Conservation (phyloP, 202 grass and related monocot species). For the Bolboschoenoplectus hybrid region DNA sequence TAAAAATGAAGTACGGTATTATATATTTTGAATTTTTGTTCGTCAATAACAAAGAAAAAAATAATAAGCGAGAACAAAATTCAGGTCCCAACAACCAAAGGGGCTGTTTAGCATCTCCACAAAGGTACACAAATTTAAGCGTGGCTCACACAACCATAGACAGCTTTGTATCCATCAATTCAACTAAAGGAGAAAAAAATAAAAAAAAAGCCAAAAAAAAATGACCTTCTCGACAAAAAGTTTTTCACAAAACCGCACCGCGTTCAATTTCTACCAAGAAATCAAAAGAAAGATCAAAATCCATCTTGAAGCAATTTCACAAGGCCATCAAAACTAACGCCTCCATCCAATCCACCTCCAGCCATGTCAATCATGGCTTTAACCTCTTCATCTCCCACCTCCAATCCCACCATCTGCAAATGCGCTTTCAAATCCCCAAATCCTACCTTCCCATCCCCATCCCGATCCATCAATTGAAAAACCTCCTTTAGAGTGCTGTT, state of each 20-base stretch:
- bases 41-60: neutral
- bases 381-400: conserved; percentile 68
- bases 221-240: conserved; percentile 26
- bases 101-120: neutral
- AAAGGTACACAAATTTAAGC: too few relatives aligned
- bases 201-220: neutral
- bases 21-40: neutral
- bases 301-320: conserved; percentile 58
- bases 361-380: conserved; percentile 67
- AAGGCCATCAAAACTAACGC: conserved; percentile 66
- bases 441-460: conserved; percentile 92
- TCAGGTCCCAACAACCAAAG: neutral
- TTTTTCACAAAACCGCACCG: neutral
- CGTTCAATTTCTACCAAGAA: neutral
- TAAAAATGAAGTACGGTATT: too few relatives aligned
- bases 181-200: too few relatives aligned
- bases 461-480: conserved; percentile 85
- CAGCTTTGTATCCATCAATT: neutral
- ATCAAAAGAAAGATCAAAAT: conserved; percentile 32
- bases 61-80: neutral
- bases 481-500: conserved; percentile 65
- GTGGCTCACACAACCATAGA: too few relatives aligned
- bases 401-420: conserved; percentile 76
- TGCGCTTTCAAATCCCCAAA: conserved; percentile 89
- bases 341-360: conserved; percentile 43